A percentile compares a stretch with the other conserved stretches of the same genome.
Evolutionary conservation across 2,329 filamentous ascomycete species (phyloP).

Genomic region (Cordyceps militaris): DNA sequence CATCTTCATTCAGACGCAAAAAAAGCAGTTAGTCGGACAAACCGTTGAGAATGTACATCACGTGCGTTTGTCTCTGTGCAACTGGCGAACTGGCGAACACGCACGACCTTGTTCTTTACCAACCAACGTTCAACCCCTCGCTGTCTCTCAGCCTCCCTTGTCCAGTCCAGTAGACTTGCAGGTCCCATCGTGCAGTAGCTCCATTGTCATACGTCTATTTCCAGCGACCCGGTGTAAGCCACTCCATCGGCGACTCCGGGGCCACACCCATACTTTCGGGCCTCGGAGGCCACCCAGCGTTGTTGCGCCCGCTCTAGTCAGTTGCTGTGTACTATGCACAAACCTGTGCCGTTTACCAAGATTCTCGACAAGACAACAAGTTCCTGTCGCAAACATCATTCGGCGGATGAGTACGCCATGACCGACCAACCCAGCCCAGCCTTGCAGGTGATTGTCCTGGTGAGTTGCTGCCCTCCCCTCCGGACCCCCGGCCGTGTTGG

Average conservation of each 20-base stretch:
- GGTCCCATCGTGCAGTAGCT: neutral
- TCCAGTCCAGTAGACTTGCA: neutral
- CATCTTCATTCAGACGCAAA: no score
- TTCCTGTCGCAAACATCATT: no score
- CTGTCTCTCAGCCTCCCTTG: neutral
- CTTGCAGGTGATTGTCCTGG: conserved; percentile 68
- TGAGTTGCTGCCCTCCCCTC: conserved; percentile 37
- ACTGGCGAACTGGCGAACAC: no score
- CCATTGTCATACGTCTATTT: conserved; percentile 1
- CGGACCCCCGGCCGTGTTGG: no score
- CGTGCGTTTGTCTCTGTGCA: no score
- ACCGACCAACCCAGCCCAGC: conserved; percentile 36
- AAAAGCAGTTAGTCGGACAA: no score
- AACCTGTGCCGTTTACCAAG: no score
- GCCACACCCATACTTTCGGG: neutral
- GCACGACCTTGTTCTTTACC: no score
- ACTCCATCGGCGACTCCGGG: conserved; percentile 9
- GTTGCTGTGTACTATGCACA: no score
- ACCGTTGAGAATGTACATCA: no score
- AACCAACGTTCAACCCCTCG: neutral
- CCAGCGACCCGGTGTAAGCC: conserved; percentile 5
- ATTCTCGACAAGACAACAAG: no score
- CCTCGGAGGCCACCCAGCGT: neutral
- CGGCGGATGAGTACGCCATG: conserved; percentile 17
- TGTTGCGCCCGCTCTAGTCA: neutral